Conservation (phyloP, 495 filamentous ascomycete genomes). For the Hypoxylon subgilvum region DNA sequence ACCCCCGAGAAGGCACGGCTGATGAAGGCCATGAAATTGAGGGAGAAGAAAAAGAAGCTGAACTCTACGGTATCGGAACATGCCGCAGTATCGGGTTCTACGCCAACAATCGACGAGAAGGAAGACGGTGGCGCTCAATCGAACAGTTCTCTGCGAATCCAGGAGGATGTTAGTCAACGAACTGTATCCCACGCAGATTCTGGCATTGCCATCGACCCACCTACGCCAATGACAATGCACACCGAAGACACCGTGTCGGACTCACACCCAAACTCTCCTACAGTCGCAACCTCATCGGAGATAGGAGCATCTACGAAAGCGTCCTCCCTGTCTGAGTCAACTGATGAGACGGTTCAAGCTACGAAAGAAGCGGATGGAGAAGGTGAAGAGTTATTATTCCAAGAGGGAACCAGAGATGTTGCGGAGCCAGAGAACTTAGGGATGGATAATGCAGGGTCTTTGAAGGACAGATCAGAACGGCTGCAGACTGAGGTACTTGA, state of each 20-base stretch:
- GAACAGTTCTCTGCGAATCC: conserved; percentile 16
- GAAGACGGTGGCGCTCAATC: conserved; percentile 33
- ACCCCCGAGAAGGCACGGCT: conserved; percentile 89
- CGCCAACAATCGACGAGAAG: conserved; percentile 17
- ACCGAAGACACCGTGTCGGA: conserved; percentile 52
- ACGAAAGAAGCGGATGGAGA: conserved; percentile 33
- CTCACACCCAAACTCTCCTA: conserved; percentile 58
- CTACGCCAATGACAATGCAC: conserved; percentile 33
- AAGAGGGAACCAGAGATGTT: conserved; percentile 12
- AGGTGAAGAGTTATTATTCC: background rate
- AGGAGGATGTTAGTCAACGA: conserved; percentile 24
- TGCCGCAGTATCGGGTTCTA: conserved; percentile 4
- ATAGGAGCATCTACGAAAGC: conserved; percentile 60
- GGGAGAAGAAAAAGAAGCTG: conserved; percentile 79
- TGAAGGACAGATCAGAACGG: conserved; percentile 1
- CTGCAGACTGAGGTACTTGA: conserved; percentile 21
- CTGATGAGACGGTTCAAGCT: conserved; percentile 56
- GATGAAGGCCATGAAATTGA: conserved; percentile 90
- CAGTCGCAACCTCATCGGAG: conserved; percentile 52
- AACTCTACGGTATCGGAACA: conserved; percentile 39
- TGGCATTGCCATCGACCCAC: conserved; percentile 46
- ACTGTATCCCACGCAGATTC: conserved; percentile 48
- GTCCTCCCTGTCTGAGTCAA: conserved; percentile 61
- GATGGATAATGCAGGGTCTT: background rate
- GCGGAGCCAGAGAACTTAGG: conserved; percentile 4